phyloP scores from a whole-genome alignment of 1,139 yeast species.

The Candida sojae region DNA sequence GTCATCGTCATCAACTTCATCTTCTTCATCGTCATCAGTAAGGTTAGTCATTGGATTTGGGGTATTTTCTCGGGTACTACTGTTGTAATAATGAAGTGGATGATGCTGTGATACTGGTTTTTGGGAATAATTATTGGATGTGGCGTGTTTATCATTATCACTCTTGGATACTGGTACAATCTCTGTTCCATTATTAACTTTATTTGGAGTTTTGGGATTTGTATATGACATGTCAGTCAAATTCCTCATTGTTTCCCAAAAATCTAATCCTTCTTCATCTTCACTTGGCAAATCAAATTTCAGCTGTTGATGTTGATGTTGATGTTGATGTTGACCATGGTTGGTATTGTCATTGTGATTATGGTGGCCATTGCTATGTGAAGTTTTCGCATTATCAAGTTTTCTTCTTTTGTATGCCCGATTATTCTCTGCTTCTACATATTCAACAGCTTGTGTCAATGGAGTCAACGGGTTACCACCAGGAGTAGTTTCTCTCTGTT shows the following conservation, averaged over 20 bases:
- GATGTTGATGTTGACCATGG: not conserved
- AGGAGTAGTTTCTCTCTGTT: slow-evolving; percentile 14
- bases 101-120: slow-evolving; percentile 52
- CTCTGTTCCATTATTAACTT: not conserved
- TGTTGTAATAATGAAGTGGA: slow-evolving; percentile 25
- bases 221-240: slow-evolving; percentile 32
- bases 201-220: slow-evolving; percentile 7
- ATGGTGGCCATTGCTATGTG: slow-evolving; percentile 7
- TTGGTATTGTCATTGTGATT: not conserved
- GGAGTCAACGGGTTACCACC: slow-evolving; percentile 36
- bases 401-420: slow-evolving; percentile 11
- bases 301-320: not conserved
- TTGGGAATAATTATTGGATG: slow-evolving; percentile 6
- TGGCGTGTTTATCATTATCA: slow-evolving; percentile 36
- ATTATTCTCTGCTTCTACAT: slow-evolving; percentile 47
- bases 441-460: slow-evolving; percentile 45
- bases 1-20: slow-evolving; percentile 7
- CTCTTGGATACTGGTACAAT: slow-evolving; percentile 26
- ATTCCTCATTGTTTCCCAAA: slow-evolving; percentile 70
- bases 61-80: slow-evolving; percentile 7
- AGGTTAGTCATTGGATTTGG: slow-evolving; percentile 1
- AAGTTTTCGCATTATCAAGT: slow-evolving; percentile 6
- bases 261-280: slow-evolving; percentile 54
- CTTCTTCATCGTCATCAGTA: slow-evolving; percentile 3
- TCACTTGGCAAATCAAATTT: slow-evolving; percentile 18